Percentiles rank a stretch among this genome's conserved stretches.
phyloP scores from a whole-genome alignment of 1,139 yeast genomes.

The Yamadazyma friedrichii region DNA sequence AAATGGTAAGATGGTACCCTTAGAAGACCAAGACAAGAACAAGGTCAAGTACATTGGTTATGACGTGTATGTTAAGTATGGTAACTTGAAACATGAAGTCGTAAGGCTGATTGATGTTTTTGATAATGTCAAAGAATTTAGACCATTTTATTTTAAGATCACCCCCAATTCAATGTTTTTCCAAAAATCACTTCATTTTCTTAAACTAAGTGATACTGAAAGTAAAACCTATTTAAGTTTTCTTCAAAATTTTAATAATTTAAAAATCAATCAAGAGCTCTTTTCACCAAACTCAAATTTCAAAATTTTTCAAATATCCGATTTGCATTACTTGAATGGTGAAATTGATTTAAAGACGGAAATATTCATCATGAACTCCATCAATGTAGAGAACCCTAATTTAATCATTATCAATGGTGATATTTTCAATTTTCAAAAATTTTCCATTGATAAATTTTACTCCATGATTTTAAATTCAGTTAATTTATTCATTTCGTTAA shows the following conservation, averaged over 20 bases:
- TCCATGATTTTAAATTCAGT: slow-evolving; percentile 36
- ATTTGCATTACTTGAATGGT: slow-evolving; percentile 36
- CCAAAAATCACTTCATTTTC: slow-evolving; percentile 7
- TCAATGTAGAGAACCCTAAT: slow-evolving; percentile 31
- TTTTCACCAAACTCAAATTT: slow-evolving; percentile 18
- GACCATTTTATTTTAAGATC: slow-evolving; percentile 14
- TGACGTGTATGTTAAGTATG: slow-evolving; percentile 4
- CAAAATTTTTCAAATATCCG: slow-evolving; percentile 40
- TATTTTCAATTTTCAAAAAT: slow-evolving; percentile 16
- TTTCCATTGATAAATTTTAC: slow-evolving; percentile 5
- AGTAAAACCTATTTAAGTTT: slow-evolving; percentile 5
- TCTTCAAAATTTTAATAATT: slow-evolving; percentile 8
- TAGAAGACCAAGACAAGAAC: too few species aligned
- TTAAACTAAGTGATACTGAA: slow-evolving; percentile 6
- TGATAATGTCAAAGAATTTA: slow-evolving; percentile 17
- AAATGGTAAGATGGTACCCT: neutral
- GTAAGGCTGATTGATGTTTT: slow-evolving; percentile 27
- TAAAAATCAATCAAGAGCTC: slow-evolving; percentile 9
- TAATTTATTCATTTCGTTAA: slow-evolving; percentile 30
- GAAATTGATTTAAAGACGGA: slow-evolving; percentile 19
- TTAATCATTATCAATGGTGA: slow-evolving; percentile 45
- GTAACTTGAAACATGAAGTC: slow-evolving; percentile 10
- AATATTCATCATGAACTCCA: slow-evolving; percentile 27
- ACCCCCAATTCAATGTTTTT: slow-evolving; percentile 8
- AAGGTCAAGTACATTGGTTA: slow-evolving; percentile 4